These are phyloP conservation scores for Limnomonas spitsbergensis DNA, from an alignment of 139 green algal genomes.

Conservation along the genomic window DNA sequence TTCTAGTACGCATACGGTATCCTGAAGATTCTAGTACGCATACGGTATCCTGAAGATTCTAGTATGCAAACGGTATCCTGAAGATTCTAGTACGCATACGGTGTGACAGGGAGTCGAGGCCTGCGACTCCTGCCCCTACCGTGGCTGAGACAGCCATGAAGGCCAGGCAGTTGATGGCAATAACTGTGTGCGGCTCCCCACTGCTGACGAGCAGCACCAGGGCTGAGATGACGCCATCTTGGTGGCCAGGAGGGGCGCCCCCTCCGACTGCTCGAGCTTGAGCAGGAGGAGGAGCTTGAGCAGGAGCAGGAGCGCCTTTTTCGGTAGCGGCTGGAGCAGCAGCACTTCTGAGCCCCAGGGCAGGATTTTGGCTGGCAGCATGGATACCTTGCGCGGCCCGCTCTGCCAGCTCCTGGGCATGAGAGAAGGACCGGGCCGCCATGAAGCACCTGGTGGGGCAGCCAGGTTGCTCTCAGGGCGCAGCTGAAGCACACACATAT, in stretches of 20 bases:
- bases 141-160: background rate
- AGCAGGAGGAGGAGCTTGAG: background rate
- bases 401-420: background rate
- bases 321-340: background rate
- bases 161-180: background rate
- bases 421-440: background rate
- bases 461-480: too few relatives aligned
- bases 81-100: too few relatives aligned
- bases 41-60: too few relatives aligned
- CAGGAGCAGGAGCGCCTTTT: background rate
- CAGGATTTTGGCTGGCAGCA: too few relatives aligned
- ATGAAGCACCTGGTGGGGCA: slow-evolving; percentile 4
- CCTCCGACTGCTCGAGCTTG: background rate
- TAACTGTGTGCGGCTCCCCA: background rate
- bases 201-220: background rate
- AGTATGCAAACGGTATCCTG: too few relatives aligned
- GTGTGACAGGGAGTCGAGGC: too few relatives aligned
- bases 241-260: too few relatives aligned
- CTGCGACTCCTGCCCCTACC: too few relatives aligned
- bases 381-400: background rate
- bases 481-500: too few relatives aligned
- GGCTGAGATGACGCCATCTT: background rate
- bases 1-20: too few relatives aligned
- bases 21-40: too few relatives aligned
- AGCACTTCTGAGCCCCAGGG: background rate